A percentile compares a stretch with the other conserved stretches of the same genome.
These are phyloP conservation scores for Fusarium proliferatum DNA, from an alignment of 2,329 filamentous ascomycete genomes.

Conservation along the genomic window DNA sequence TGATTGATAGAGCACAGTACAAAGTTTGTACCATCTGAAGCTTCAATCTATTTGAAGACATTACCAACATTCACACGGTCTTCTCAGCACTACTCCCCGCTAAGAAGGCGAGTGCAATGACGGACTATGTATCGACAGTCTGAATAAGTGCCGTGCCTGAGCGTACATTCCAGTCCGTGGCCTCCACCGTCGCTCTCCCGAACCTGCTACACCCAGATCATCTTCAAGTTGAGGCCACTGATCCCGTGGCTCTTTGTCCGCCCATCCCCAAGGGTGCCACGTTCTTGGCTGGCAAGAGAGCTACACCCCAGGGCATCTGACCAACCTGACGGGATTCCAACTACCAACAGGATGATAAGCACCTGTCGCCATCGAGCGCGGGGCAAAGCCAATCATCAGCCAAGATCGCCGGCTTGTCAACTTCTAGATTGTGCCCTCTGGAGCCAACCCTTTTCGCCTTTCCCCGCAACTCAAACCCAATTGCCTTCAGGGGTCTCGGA, in stretches of 20 bases:
- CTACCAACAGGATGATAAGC: slow-evolving; percentile 15
- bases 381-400: slow-evolving; percentile 33
- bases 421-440: slow-evolving; percentile 11
- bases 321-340: slow-evolving; percentile 18
- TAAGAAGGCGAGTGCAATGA: neutral
- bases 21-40: neutral
- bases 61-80: slow-evolving; percentile 8
- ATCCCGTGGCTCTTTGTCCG: slow-evolving; percentile 24
- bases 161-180: slow-evolving; percentile 21
- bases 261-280: slow-evolving; percentile 24
- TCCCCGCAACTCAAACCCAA: slow-evolving; percentile 30
- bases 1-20: slow-evolving; percentile 16
- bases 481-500: slow-evolving; percentile 32
- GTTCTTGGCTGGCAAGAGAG: slow-evolving; percentile 32
- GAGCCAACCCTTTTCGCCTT: slow-evolving; percentile 6
- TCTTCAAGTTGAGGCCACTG: slow-evolving; percentile 7
- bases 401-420: slow-evolving; percentile 21
- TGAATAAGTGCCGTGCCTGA: slow-evolving; percentile 10
- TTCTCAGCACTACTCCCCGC: slow-evolving; percentile 6
- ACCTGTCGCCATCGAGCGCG: slow-evolving; percentile 26
- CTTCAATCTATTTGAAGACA: neutral
- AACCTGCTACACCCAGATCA: neutral
- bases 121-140: neutral
- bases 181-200: neutral
- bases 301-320: slow-evolving; percentile 23